phyloP scores from a whole-genome alignment of 371 early-diverging fungal genomes.

The Mucor piriformis region DNA sequence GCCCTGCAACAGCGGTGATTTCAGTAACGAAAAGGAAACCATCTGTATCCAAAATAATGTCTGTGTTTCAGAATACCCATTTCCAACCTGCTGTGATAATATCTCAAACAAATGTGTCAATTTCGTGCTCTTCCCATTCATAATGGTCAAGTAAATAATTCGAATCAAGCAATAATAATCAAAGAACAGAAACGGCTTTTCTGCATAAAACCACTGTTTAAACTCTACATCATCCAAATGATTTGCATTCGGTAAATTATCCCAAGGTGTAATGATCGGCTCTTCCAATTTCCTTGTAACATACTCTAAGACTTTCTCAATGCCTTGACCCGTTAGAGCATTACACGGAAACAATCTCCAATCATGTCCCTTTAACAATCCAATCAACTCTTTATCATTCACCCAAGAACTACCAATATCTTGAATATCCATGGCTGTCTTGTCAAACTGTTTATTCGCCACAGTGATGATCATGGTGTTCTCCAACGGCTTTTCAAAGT shows the following conservation, averaged over 20 bases:
- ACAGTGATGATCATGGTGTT: constrained; percentile 38
- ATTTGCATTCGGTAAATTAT: constrained; percentile 33
- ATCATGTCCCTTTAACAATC: constrained; percentile 29
- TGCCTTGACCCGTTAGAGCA: constrained; percentile 26
- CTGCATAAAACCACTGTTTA: constrained; percentile 24
- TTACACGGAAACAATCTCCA: constrained; percentile 43
- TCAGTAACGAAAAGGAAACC: constrained; percentile 38
- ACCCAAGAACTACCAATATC: constrained; percentile 40
- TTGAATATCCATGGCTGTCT: constrained; percentile 31
- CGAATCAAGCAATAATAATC: constrained; percentile 35
- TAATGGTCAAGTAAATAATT: constrained; percentile 28
- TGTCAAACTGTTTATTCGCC: constrained; percentile 31
- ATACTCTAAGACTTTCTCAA: constrained; percentile 24
- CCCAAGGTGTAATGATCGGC: constrained; percentile 37
- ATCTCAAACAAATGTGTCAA: neutral
- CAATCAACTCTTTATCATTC: constrained; percentile 20
- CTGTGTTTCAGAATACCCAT: constrained; percentile 40
- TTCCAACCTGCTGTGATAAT: neutral
- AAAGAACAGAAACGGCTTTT: constrained; percentile 29
- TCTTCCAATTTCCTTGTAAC: constrained; percentile 8
- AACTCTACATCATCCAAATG: constrained; percentile 35
- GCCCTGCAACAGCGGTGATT: constrained; percentile 37
- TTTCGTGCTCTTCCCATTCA: neutral
- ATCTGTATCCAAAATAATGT: constrained; percentile 47
- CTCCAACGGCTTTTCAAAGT: constrained; percentile 16